Evolutionary conservation across 306 rosid genomes (phyloP).

Genomic region (Cucurbita pepo): DNA sequence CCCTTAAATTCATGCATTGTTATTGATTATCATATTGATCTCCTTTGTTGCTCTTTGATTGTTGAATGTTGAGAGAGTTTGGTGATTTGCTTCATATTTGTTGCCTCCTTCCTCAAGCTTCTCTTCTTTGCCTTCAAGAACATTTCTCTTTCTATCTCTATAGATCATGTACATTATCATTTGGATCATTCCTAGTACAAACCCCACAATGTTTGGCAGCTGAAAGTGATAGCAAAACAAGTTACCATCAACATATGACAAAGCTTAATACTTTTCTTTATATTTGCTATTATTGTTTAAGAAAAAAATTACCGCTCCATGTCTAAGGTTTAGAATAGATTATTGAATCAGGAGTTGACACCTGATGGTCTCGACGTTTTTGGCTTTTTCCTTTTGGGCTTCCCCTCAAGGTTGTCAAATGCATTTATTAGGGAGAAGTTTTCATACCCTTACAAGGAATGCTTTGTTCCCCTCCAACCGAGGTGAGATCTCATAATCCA

Average conservation of each 20-base stretch:
- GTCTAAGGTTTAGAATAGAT: no score
- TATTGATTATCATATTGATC: not conserved
- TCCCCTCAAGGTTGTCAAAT: no score
- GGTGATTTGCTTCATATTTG: not conserved
- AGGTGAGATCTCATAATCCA: no score
- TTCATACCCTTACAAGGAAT: no score
- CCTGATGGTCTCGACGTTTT: no score
- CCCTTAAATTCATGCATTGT: not conserved
- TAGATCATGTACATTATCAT: constrained; percentile 37
- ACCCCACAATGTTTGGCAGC: constrained; percentile 57
- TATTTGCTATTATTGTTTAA: no score
- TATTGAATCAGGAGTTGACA: no score
- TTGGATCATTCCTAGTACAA: constrained; percentile 38
- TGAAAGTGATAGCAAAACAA: constrained; percentile 1
- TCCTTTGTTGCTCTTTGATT: not conserved
- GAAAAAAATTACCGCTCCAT: no score
- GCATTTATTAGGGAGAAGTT: no score
- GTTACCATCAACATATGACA: not conserved
- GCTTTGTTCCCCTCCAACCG: no score
- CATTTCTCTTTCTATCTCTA: constrained; percentile 11
- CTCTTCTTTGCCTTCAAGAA: not conserved
- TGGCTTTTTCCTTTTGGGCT: no score
- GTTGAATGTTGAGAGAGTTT: not conserved
- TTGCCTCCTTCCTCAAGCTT: not conserved
- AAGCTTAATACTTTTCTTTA: no score